Evolutionary conservation across 257 asterid genomes (phyloP).

Genomic region (Solanum paucissectum): DNA sequence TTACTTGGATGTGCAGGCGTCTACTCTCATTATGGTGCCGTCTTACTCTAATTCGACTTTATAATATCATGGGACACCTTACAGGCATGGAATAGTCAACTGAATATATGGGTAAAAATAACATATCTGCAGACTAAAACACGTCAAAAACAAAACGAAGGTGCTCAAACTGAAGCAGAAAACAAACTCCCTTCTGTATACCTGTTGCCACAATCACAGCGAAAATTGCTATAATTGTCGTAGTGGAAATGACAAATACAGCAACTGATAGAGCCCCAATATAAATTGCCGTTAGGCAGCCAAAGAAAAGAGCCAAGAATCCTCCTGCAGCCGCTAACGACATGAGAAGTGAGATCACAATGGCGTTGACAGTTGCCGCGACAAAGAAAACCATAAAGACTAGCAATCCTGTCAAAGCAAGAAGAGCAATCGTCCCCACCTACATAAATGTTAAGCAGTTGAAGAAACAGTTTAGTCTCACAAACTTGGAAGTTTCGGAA

Average conservation of each 20-base stretch:
- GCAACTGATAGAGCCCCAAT: conserved; percentile 52
- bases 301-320: conserved; percentile 74
- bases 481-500: background rate
- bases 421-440: conserved; percentile 62
- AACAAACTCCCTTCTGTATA: conserved; percentile 5
- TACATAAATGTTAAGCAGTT: conserved; percentile 11
- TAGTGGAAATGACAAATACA: conserved; percentile 40
- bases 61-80: background rate
- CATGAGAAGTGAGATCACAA: conserved; percentile 62
- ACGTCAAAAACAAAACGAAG: background rate
- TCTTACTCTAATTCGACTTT: background rate
- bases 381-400: conserved; percentile 59
- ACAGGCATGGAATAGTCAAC: background rate
- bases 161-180: background rate
- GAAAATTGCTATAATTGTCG: conserved; percentile 41
- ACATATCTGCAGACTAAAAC: background rate
- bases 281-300: conserved; percentile 56
- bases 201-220: conserved; percentile 63
- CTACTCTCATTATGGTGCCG: background rate
- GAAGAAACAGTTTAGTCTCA: background rate
- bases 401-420: conserved; percentile 48
- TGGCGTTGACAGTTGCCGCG: conserved; percentile 65
- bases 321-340: conserved; percentile 87
- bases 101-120: background rate
- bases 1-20: background rate